phyloP scores from a whole-genome alignment of 495 filamentous ascomycete species.

The Durotheca rogersii region DNA sequence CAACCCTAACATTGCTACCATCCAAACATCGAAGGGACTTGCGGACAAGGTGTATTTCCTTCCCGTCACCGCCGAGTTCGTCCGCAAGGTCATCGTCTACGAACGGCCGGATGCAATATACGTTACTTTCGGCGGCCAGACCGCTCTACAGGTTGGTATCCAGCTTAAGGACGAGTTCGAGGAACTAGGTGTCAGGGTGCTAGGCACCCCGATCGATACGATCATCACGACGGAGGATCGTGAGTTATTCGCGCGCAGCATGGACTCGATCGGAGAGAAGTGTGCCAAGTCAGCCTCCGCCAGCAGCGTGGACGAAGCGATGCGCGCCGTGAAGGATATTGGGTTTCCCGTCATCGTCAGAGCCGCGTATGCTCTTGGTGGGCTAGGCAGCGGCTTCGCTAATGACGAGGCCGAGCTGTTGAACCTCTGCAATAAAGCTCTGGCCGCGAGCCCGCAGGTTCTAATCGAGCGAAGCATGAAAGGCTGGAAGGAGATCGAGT shows the following conservation, averaged over 20 bases:
- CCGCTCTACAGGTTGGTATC: constrained; percentile 90
- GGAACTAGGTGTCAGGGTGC: constrained; percentile 81
- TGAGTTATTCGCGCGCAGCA: constrained; percentile 93
- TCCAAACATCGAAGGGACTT: constrained; percentile 96
- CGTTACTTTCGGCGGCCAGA: constrained; percentile 94
- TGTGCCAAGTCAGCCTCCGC: constrained; percentile 96
- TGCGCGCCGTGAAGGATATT: constrained; percentile 80
- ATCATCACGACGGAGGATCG: constrained; percentile 98
- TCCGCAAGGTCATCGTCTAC: constrained; percentile 90
- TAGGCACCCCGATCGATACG: constrained; percentile 95
- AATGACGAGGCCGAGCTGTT: constrained; percentile 83
- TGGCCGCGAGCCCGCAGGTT: constrained; percentile 93
- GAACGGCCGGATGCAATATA: constrained; percentile 95
- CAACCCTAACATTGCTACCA: constrained; percentile 98
- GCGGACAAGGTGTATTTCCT: constrained; percentile 98
- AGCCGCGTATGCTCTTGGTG: constrained; percentile 93
- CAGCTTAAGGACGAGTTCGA: constrained; percentile 96
- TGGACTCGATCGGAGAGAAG: constrained; percentile 97
- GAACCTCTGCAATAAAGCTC: constrained; percentile 91
- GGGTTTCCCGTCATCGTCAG: constrained; percentile 96
- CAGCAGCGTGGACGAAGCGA: constrained; percentile 79
- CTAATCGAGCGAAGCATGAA: constrained; percentile 98
- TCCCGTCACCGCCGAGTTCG: constrained; percentile 94
- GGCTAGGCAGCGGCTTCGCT: constrained; percentile 93
- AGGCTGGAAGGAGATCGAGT: constrained; percentile 99